Evolutionary conservation across 371 early-diverging fungal genomes (phyloP).

Genomic region (Paraphysoderma sedebokerense): DNA sequence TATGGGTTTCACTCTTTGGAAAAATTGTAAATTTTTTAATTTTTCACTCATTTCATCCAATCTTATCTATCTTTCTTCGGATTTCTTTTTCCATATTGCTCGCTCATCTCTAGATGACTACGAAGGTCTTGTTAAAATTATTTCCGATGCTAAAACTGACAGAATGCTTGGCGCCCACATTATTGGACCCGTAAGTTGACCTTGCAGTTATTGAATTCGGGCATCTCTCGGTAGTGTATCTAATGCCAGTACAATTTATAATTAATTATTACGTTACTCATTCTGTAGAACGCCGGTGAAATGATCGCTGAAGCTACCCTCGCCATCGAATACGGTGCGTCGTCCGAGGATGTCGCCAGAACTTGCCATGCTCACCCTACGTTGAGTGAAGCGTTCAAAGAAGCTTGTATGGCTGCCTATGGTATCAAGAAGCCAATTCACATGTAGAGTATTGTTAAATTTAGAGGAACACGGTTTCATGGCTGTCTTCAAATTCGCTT

Average conservation of each 20-base stretch:
- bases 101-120: conserved; percentile 33
- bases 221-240: too few species aligned
- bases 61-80: too few species aligned
- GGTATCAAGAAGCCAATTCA: conserved; percentile 35
- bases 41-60: too few species aligned
- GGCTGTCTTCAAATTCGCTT: too few species aligned
- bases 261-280: neutral
- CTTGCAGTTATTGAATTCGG: too few species aligned
- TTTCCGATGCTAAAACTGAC: conserved; percentile 88
- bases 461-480: too few species aligned
- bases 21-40: too few species aligned
- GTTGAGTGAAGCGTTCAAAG: conserved; percentile 93
- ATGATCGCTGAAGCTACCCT: conserved; percentile 96
- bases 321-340: conserved; percentile 94
- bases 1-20: too few species aligned
- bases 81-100: neutral
- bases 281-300: conserved; percentile 74
- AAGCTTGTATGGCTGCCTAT: conserved; percentile 81
- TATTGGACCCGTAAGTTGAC: conserved; percentile 53
- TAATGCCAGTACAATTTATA: too few species aligned
- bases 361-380: conserved; percentile 98
- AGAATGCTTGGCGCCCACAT: conserved; percentile 92
- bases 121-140: conserved; percentile 90
- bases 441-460: too few species aligned
- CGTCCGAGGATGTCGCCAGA: conserved; percentile 89